Percentiles rank a stretch among this genome's conserved stretches.
These are phyloP conservation scores for Aspergillus brasiliensis DNA, from an alignment of 2,329 filamentous ascomycete species.

Conservation along the genomic window DNA sequence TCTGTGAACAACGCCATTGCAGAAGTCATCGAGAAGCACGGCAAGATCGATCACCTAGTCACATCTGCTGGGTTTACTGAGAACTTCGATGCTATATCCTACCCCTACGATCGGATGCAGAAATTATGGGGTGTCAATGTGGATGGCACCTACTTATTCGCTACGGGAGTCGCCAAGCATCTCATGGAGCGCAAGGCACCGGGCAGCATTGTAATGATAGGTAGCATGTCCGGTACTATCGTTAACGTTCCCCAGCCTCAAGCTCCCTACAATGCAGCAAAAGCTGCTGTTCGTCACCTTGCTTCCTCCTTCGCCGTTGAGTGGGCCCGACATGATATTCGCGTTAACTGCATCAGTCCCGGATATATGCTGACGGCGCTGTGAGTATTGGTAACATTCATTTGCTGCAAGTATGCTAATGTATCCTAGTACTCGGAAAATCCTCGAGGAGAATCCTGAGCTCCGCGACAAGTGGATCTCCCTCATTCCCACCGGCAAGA, in stretches of 20 bases:
- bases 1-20: slow-evolving; percentile 75
- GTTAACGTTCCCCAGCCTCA: slow-evolving; percentile 96
- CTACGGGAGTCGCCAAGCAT: slow-evolving; percentile 80
- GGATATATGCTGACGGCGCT: slow-evolving; percentile 96
- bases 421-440: slow-evolving; percentile 75
- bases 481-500: slow-evolving; percentile 88
- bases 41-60: slow-evolving; percentile 86
- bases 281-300: slow-evolving; percentile 87
- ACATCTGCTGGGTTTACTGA: slow-evolving; percentile 97
- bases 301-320: slow-evolving; percentile 88
- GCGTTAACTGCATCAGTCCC: slow-evolving; percentile 92
- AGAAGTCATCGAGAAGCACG: slow-evolving; percentile 70
- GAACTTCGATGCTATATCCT: slow-evolving; percentile 89
- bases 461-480: slow-evolving; percentile 89
- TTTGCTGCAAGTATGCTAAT: slow-evolving; percentile 5
- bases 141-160: slow-evolving; percentile 87
- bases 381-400: slow-evolving; percentile 55
- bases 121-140: slow-evolving; percentile 96
- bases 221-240: slow-evolving; percentile 90
- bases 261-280: slow-evolving; percentile 88
- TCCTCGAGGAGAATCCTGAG: slow-evolving; percentile 88
- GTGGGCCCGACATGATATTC: slow-evolving; percentile 84
- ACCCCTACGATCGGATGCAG: slow-evolving; percentile 86
- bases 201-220: slow-evolving; percentile 91
- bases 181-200: slow-evolving; percentile 77